Evolutionary conservation across 2,329 filamentous ascomycete species (phyloP).

Genomic region (Diaporthe sp.): DNA sequence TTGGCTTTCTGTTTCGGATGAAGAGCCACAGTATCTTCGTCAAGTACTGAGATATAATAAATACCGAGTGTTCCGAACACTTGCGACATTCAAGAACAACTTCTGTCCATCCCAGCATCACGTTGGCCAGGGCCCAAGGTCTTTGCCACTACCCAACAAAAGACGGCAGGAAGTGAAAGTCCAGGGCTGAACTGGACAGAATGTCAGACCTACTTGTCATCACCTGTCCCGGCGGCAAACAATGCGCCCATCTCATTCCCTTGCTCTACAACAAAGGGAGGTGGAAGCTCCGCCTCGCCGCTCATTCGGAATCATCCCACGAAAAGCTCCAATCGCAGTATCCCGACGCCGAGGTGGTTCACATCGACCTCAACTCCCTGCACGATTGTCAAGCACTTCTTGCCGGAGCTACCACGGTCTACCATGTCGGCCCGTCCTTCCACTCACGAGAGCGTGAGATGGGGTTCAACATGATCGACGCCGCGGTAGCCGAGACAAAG

Average conservation of each 20-base stretch:
- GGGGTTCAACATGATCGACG: constrained; percentile 53
- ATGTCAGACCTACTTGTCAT: constrained; percentile 51
- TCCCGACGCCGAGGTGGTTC: constrained; percentile 49
- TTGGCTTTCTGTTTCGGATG: not conserved
- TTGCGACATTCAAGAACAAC: not conserved
- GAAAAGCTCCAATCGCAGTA: constrained; percentile 46
- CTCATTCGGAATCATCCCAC: constrained; percentile 46
- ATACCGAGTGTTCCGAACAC: no score
- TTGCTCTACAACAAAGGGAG: constrained; percentile 48
- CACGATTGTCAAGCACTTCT: not conserved
- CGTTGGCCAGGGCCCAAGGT: fast-evolving
- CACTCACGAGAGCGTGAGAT: constrained; percentile 49
- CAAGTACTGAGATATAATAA: no score
- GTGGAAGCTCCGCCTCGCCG: constrained; percentile 49
- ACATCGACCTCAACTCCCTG: constrained; percentile 2
- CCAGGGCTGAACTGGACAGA: not conserved
- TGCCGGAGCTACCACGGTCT: constrained; percentile 44
- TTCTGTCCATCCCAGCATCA: no score
- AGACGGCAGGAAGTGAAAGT: no score
- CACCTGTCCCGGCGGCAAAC: constrained; percentile 54
- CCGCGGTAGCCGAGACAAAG: constrained; percentile 44
- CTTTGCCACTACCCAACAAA: not conserved
- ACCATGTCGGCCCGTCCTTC: constrained; percentile 51
- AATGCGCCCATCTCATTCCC: constrained; percentile 50
- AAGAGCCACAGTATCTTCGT: not conserved